These are phyloP conservation scores for Phaffomyces thermotolerans DNA, from an alignment of 805 yeast species.

Conservation along the genomic window DNA sequence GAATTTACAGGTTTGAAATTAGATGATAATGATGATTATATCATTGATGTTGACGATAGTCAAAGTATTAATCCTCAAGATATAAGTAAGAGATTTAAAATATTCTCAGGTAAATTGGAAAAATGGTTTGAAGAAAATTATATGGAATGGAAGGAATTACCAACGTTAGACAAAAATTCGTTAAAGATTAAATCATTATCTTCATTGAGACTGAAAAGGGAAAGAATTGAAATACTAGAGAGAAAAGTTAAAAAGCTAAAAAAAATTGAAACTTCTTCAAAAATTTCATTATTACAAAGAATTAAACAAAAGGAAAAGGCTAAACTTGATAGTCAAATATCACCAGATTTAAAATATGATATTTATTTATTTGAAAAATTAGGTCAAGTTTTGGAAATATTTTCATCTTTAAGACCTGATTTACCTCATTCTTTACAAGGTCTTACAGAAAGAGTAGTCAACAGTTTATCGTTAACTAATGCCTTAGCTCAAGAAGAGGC, in stretches of 20 bases:
- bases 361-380: slow-evolving; percentile 24
- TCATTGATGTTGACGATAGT: slow-evolving; percentile 15
- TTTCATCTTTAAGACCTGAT: slow-evolving; percentile 19
- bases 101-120: slow-evolving; percentile 10
- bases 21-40: slow-evolving; percentile 13
- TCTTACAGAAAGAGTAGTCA: slow-evolving; percentile 14
- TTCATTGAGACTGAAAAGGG: neutral
- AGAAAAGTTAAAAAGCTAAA: neutral
- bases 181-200: neutral
- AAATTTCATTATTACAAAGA: slow-evolving; percentile 31
- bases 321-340: slow-evolving; percentile 6
- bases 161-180: slow-evolving; percentile 1
- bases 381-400: slow-evolving; percentile 25
- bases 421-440: slow-evolving; percentile 16
- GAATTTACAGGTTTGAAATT: slow-evolving; percentile 11
- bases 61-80: slow-evolving; percentile 6
- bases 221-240: slow-evolving; percentile 14
- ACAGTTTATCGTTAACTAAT: slow-evolving; percentile 12
- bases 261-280: slow-evolving; percentile 1
- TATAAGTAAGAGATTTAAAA: slow-evolving; percentile 3
- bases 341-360: slow-evolving; percentile 22
- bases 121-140: slow-evolving; percentile 14
- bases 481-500: slow-evolving; percentile 18
- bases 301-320: slow-evolving; percentile 31
- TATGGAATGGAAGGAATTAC: slow-evolving; percentile 8